Evolutionary conservation across 1,284 basidiomycete species (phyloP).

Genomic region (Waitea zeae): DNA sequence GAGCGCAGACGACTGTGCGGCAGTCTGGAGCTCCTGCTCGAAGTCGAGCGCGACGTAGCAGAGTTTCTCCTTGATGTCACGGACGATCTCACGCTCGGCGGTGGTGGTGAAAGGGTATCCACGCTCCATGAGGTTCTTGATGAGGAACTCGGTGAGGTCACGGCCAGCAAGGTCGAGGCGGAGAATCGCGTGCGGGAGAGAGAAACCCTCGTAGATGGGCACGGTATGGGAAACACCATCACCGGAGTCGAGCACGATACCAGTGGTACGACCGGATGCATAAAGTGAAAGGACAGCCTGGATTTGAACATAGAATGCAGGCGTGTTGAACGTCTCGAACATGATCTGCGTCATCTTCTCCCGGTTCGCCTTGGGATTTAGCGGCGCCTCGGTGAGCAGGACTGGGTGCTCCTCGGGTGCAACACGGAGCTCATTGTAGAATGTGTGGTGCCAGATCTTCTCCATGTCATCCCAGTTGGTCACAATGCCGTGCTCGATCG

Average conservation of each 20-base stretch:
- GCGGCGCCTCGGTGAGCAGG: constrained; percentile 81
- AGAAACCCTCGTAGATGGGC: constrained; percentile 92
- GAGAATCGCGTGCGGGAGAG: constrained; percentile 87
- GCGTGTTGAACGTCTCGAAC: constrained; percentile 94
- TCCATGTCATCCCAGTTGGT: constrained; percentile 98
- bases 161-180: constrained; percentile 92
- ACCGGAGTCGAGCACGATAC: constrained; percentile 89
- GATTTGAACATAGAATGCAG: constrained; percentile 87
- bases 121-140: constrained; percentile 89
- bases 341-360: constrained; percentile 98
- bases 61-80: constrained; percentile 97
- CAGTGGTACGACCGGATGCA: constrained; percentile 83
- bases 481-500: constrained; percentile 74
- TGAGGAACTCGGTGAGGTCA: constrained; percentile 85
- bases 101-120: constrained; percentile 92
- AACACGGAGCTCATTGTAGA: constrained; percentile 78
- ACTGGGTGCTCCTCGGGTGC: constrained; percentile 88
- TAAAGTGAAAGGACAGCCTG: constrained; percentile 89
- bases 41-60: constrained; percentile 97
- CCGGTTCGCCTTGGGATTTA: constrained; percentile 89
- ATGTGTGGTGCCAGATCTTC: constrained; percentile 90
- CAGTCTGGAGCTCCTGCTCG: constrained; percentile 90
- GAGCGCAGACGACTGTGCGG: constrained; percentile 79
- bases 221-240: constrained; percentile 92
- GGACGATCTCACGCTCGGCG: constrained; percentile 89